A percentile compares a stretch with the other conserved stretches of the same genome.
These are phyloP conservation scores for Ogataea sp. DNA, from an alignment of 805 yeast species.

Conservation along the genomic window DNA sequence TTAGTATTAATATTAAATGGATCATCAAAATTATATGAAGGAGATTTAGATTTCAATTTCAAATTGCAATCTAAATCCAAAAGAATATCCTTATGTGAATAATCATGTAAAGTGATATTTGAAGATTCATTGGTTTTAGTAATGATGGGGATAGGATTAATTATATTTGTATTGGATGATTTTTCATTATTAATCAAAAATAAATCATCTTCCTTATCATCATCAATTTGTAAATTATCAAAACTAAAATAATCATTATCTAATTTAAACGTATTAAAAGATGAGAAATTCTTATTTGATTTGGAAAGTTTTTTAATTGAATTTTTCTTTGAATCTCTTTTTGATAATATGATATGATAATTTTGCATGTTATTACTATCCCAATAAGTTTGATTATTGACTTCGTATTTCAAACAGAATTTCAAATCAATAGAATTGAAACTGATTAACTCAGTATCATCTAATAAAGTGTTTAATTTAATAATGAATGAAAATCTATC, in stretches of 20 bases:
- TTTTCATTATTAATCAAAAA: neutral
- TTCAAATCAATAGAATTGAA: slow-evolving; percentile 23
- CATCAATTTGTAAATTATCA: slow-evolving; percentile 1
- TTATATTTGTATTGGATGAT: too few species aligned
- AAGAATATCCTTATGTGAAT: neutral
- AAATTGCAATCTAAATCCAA: slow-evolving; percentile 3
- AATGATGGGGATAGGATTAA: too few species aligned
- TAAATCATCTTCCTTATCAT: slow-evolving; percentile 2
- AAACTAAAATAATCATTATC: slow-evolving; percentile 7
- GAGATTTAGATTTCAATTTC: slow-evolving; percentile 2
- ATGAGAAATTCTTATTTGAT: neutral
- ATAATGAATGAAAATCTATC: slow-evolving; percentile 44
- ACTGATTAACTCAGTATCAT: slow-evolving; percentile 6
- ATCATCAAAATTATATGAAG: slow-evolving; percentile 6
- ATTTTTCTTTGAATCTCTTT: slow-evolving; percentile 6
- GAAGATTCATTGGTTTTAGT: too few species aligned
- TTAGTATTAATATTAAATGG: neutral
- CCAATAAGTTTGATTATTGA: slow-evolving; percentile 26
- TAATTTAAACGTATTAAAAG: neutral
- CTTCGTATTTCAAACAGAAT: slow-evolving; percentile 32
- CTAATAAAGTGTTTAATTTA: slow-evolving; percentile 26
- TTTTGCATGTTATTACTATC: slow-evolving; percentile 32
- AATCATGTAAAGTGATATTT: too few species aligned
- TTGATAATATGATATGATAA: slow-evolving; percentile 28
- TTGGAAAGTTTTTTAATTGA: too few species aligned